Evolutionary conservation across 495 filamentous ascomycete species (phyloP).

Genomic region (Neurospora sp.): DNA sequence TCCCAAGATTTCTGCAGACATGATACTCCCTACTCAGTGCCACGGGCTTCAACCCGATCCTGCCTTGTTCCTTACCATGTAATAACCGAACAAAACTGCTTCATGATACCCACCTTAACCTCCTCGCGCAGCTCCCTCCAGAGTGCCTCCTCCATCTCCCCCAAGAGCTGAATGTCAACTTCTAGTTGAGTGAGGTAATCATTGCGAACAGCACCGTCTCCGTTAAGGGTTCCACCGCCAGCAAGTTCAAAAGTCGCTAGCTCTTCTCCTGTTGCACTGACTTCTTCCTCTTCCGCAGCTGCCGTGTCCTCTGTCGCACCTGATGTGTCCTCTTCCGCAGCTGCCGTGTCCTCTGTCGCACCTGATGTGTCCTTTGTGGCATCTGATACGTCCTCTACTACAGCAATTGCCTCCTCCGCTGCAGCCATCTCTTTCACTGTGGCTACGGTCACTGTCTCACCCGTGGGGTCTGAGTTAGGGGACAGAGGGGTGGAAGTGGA

Average conservation of each 20-base stretch:
- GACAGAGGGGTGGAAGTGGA: neutral
- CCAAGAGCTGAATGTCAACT: neutral
- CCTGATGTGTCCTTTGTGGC: neutral
- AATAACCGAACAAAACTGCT: neutral
- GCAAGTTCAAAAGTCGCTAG: neutral
- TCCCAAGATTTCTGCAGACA: neutral
- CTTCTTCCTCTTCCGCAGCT: neutral
- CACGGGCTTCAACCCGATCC: neutral
- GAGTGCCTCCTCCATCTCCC: neutral
- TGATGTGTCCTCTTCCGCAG: neutral
- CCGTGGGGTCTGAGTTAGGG: neutral
- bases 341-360: neutral
- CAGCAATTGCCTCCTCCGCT: neutral
- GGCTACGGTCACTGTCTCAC: neutral
- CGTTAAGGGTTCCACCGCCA: neutral
- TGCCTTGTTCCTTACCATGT: neutral
- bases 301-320: neutral
- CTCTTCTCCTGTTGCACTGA: neutral
- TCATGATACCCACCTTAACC: neutral
- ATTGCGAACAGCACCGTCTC: neutral
- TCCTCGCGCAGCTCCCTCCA: neutral
- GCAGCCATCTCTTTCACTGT: neutral
- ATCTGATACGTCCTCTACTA: neutral
- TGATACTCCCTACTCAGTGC: neutral
- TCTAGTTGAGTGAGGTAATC: neutral